Percentiles rank a stretch among this genome's conserved stretches.
phyloP scores from a whole-genome alignment of 805 yeast genomes.

The Candida koratica region DNA sequence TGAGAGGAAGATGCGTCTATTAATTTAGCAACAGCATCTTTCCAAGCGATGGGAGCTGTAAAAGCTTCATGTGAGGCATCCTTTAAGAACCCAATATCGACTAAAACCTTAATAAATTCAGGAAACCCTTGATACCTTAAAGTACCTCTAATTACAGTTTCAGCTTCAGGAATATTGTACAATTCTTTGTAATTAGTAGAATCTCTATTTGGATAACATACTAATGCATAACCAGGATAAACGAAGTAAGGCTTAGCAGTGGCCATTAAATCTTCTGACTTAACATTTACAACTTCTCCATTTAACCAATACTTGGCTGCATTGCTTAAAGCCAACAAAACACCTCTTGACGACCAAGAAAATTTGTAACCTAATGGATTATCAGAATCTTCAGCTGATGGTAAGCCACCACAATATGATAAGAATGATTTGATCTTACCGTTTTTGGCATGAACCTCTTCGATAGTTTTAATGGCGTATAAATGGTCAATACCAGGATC shows the following conservation, averaged over 20 bases:
- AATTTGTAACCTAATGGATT: conserved; percentile 98
- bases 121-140: conserved; percentile 98
- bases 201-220: conserved; percentile 97
- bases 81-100: conserved; percentile 86
- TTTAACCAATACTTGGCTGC: conserved; percentile 84
- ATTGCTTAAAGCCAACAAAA: conserved; percentile 90
- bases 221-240: conserved; percentile 93
- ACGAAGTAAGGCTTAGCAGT: conserved; percentile 92
- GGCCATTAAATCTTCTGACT: conserved; percentile 90
- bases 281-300: conserved; percentile 75
- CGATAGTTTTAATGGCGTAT: conserved; percentile 97
- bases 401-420: conserved; percentile 98
- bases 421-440: conserved; percentile 93
- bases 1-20: conserved; percentile 68
- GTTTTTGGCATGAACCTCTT: conserved; percentile 85
- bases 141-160: conserved; percentile 95
- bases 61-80: conserved; percentile 67
- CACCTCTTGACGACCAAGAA: conserved; percentile 99
- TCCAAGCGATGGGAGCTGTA: conserved; percentile 68
- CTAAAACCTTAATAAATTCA: conserved; percentile 91
- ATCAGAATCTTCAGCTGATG: conserved; percentile 96
- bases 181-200: conserved; percentile 90
- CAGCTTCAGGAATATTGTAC: conserved; percentile 94
- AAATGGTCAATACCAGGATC: conserved; percentile 99
- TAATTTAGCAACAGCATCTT: conserved; percentile 73